Evolutionary conservation across 306 rosid genomes (phyloP).

Genomic region (Morella rubra): DNA sequence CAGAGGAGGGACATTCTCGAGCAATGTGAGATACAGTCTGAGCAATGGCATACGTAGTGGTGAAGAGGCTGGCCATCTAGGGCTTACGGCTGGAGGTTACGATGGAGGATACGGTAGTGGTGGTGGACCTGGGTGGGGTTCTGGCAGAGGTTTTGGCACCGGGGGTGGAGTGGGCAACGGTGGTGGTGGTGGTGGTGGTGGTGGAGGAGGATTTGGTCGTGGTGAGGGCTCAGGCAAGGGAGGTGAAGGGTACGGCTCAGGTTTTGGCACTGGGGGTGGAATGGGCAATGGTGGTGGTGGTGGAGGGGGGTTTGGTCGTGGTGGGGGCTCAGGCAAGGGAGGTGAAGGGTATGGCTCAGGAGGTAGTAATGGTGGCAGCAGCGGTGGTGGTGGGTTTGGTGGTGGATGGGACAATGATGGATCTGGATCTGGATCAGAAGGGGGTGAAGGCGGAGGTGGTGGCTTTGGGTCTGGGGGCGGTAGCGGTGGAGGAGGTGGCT

Average conservation of each 20-base stretch:
- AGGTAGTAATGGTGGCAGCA: slow-evolving; percentile 8
- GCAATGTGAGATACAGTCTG: slow-evolving; percentile 5
- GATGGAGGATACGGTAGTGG: slow-evolving; percentile 26
- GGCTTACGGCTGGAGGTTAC: slow-evolving; percentile 30
- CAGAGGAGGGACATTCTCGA: slow-evolving; percentile 26
- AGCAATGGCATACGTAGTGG: slow-evolving; percentile 3
- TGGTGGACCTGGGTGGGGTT: slow-evolving; percentile 8
- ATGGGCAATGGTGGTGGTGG: slow-evolving; percentile 11
- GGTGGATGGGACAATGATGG: slow-evolving; percentile 22
- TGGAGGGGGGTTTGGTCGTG: slow-evolving; percentile 12
- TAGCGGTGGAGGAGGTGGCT: slow-evolving; percentile 19
- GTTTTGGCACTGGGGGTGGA: too few species aligned
- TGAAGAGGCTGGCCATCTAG: not conserved
- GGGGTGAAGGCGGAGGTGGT: not conserved
- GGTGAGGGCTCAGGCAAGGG: slow-evolving; percentile 27
- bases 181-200: not conserved
- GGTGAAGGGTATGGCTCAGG: slow-evolving; percentile 21
- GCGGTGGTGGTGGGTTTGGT: slow-evolving; percentile 6
- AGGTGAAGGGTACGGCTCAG: slow-evolving; percentile 21
- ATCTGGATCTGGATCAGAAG: not conserved
- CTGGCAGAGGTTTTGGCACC: slow-evolving; percentile 16
- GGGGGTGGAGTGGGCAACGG: slow-evolving; percentile 14
- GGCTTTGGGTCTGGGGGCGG: not conserved
- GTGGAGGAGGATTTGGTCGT: slow-evolving; percentile 12
- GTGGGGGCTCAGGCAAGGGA: slow-evolving; percentile 28